Evolutionary conservation across 2,329 filamentous ascomycete genomes (phyloP).

Genomic region (Fusarium armeniacum): DNA sequence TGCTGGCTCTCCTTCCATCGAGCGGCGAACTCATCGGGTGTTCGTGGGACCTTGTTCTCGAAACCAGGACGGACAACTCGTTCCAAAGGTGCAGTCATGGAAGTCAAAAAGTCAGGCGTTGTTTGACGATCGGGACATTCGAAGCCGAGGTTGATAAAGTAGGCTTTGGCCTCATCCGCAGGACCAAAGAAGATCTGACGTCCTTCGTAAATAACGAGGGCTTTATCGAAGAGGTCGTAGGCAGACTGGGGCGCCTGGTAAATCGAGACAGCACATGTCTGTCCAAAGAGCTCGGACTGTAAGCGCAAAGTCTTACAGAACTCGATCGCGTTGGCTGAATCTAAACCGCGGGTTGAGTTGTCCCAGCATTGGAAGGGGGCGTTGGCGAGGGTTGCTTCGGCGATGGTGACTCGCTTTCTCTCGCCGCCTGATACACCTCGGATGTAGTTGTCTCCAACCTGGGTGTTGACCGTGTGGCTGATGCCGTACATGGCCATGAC

Average conservation of each 20-base stretch:
- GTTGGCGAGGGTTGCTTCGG: conserved; percentile 73
- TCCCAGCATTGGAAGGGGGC: conserved; percentile 59
- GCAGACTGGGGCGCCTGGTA: conserved; percentile 74
- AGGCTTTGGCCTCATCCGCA: conserved; percentile 68
- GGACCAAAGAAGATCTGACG: conserved; percentile 76
- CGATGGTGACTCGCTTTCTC: conserved; percentile 81
- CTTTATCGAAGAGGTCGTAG: conserved; percentile 77
- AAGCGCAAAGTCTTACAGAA: conserved; percentile 49
- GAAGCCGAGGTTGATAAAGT: conserved; percentile 74
- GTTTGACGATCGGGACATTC: conserved; percentile 73
- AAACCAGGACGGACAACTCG: conserved; percentile 54
- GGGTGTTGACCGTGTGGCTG: conserved; percentile 77
- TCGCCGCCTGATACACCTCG: conserved; percentile 83
- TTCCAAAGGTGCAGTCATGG: conserved; percentile 60
- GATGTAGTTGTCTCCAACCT: conserved; percentile 77
- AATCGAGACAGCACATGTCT: conserved; percentile 54
- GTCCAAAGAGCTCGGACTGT: conserved; percentile 48
- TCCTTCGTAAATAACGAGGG: conserved; percentile 75
- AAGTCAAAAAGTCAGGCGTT: conserved; percentile 75
- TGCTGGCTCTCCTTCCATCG: conserved; percentile 52
- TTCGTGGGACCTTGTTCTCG: conserved; percentile 54
- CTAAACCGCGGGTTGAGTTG: conserved; percentile 52
- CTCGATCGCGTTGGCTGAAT: conserved; percentile 51
- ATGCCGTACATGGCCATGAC: conserved; percentile 77
- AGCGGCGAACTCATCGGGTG: conserved; percentile 57